Conservation (phyloP, 2,329 filamentous ascomycete genomes). For the Ophiostoma pallidulum region DNA sequence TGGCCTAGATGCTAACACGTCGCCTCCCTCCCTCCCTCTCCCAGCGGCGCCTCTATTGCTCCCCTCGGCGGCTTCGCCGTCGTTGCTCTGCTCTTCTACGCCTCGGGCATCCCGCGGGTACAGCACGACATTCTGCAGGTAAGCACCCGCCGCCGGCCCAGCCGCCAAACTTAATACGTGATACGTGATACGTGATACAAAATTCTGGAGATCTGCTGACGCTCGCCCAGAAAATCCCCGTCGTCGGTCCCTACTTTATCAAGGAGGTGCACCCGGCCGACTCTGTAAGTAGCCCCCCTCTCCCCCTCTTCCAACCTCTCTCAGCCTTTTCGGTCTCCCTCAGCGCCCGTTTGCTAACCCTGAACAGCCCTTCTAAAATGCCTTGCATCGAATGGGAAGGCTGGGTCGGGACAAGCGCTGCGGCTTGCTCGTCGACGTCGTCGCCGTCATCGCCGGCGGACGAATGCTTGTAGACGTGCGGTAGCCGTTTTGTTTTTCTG, state of each 20-base stretch:
- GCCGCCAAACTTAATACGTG: too few relatives aligned
- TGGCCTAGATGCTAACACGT: too few relatives aligned
- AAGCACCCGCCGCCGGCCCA: constrained; percentile 12
- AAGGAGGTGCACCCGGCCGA: constrained; percentile 50
- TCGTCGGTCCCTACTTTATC: constrained; percentile 41
- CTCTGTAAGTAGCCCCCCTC: constrained; percentile 41
- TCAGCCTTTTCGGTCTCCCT: too few relatives aligned
- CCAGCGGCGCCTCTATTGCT: constrained; percentile 42
- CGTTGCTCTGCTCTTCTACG: constrained; percentile 49
- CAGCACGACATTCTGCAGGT: constrained; percentile 51
- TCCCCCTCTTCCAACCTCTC: too few relatives aligned
- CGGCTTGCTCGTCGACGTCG: too few relatives aligned
- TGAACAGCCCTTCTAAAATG: not conserved
- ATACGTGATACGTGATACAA: too few relatives aligned
- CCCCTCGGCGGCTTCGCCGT: constrained; percentile 49
- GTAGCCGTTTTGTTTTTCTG: constrained; percentile 3
- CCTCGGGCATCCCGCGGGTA: constrained; percentile 53
- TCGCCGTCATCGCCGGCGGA: too few relatives aligned
- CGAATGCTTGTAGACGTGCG: too few relatives aligned
- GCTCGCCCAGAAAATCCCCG: constrained; percentile 41
- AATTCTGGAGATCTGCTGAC: not conserved
- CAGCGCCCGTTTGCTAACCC: not conserved
- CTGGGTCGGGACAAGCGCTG: too few relatives aligned
- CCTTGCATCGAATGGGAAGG: not conserved
- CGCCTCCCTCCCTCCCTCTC: too few relatives aligned